Evolutionary conservation across 805 yeast species (phyloP), one percentile per base, ranked within the genome.

Genomic region (Candida xiaguanensis): DNA sequence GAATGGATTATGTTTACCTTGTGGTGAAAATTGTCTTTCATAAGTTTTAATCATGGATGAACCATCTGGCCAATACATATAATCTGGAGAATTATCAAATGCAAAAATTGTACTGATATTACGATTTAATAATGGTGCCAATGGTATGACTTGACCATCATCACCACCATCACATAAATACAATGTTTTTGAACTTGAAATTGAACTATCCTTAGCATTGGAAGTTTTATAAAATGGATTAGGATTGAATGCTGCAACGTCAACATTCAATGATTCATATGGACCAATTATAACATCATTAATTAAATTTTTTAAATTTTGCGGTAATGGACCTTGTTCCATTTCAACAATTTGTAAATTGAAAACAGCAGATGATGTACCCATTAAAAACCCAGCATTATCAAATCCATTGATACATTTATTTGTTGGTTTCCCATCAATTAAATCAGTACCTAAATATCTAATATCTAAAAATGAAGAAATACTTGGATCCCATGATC

Each of bases 301-400:
- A 3, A 34, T 26, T 19, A 34, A 53, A 20, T 45, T 31, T 34
- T 46, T 56, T 24, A 56, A 44, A 18, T 44, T 58, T 33, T 36
- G 48, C 69, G 66, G 56, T 61, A 41, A 70, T 62, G 65, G 25
- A 57, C 5, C 8, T 18, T 29, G 23, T 55, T 82, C 79, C 41
- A 84, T 58, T 48, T 74, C 71, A 32, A 82, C 59, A 14, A 85
- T 53, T 37, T 82, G 67, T 55, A 78, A 79, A 54, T 85, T 87
- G 68, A 88, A 88, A 36, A 88, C 61, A 1, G 91, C 71, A 2
- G 95, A 84, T 2, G 95, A 85, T 5, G 95, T 81, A 27, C 95
- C 96, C 63, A 86, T 66, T 23, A 85, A 63, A 53, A 78, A 89
- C 6, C 95, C 95, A 6, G 85, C 81, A 50, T 86, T 86, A 59